These are phyloP conservation scores for Cyberlindnera veronae DNA, from an alignment of 805 yeast species.

Conservation along the genomic window DNA sequence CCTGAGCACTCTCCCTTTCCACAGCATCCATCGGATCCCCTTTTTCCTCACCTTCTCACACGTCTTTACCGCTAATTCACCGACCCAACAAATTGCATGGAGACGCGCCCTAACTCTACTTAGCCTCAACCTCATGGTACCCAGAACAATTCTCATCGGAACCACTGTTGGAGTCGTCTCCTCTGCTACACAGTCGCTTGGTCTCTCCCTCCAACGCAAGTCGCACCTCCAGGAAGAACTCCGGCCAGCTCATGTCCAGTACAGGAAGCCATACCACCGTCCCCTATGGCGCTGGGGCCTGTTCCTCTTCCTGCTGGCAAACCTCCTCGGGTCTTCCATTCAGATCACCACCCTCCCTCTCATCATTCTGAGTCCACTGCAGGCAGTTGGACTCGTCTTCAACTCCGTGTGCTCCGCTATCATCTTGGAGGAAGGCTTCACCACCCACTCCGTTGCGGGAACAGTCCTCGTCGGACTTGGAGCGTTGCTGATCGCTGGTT, in stretches of 20 bases:
- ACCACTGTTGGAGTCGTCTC: slow-evolving; percentile 70
- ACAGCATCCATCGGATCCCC: too few relatives aligned
- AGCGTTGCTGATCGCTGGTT: slow-evolving; percentile 72
- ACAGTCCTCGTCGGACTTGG: slow-evolving; percentile 69
- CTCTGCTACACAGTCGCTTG: slow-evolving; percentile 76
- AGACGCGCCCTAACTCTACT: background rate
- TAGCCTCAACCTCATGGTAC: background rate
- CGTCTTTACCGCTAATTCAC: background rate
- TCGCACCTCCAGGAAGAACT: slow-evolving; percentile 54
- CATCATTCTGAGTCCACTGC: slow-evolving; percentile 75
- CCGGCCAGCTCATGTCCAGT: slow-evolving; percentile 19
- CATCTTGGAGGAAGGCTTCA: slow-evolving; percentile 65
- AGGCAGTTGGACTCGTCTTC: slow-evolving; percentile 85
- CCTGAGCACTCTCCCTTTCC: too few relatives aligned
- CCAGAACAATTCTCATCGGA: slow-evolving; percentile 45
- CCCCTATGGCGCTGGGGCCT: slow-evolving; percentile 76
- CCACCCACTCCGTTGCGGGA: slow-evolving; percentile 53
- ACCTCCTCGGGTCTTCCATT: slow-evolving; percentile 74
- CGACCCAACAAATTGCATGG: background rate
- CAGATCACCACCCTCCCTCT: slow-evolving; percentile 84
- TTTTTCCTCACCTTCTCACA: too few relatives aligned
- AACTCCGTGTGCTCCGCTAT: slow-evolving; percentile 71
- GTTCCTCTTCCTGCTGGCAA: slow-evolving; percentile 63
- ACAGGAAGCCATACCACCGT: slow-evolving; percentile 39
- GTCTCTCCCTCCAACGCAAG: slow-evolving; percentile 77